These are phyloP conservation scores for Xerocomellus chrysenteron DNA, from an alignment of 768 basidiomycete species.

Conservation along the genomic window DNA sequence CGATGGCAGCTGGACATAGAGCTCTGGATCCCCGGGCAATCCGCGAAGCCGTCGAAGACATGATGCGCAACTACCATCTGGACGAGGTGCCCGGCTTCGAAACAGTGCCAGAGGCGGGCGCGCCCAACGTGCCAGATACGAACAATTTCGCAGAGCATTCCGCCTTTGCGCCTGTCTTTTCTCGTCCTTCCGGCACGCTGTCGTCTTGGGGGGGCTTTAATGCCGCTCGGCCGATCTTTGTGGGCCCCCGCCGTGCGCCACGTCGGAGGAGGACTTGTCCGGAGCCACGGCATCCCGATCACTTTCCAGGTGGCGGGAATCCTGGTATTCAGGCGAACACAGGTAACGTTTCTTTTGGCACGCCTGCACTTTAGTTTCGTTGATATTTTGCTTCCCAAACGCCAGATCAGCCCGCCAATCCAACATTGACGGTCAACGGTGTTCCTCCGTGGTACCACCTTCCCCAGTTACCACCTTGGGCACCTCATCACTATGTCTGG, in stretches of 20 bases:
- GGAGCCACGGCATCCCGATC: conserved; percentile 10
- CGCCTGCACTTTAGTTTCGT: not conserved
- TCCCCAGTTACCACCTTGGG: conserved; percentile 12
- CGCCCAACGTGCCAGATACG: conserved; percentile 4
- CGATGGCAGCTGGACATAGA: conserved; percentile 6
- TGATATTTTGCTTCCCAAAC: conserved; percentile 5
- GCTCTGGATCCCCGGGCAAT: conserved; percentile 12
- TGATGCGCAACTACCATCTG: conserved; percentile 23
- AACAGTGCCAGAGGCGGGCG: not conserved
- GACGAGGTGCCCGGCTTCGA: conserved; percentile 22
- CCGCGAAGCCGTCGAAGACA: conserved; percentile 22
- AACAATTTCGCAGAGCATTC: conserved; percentile 15
- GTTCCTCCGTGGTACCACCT: conserved; percentile 1
- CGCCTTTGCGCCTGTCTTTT: conserved; percentile 23
- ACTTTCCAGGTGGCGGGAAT: conserved; percentile 20
- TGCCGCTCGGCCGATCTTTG: conserved; percentile 11
- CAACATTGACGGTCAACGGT: not conserved
- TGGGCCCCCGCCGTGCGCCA: conserved; percentile 5
- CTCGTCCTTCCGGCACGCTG: not conserved
- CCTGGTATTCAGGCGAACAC: conserved; percentile 16
- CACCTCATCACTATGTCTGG: conserved; percentile 26
- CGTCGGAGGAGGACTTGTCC: conserved; percentile 7
- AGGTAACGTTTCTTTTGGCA: conserved; percentile 13
- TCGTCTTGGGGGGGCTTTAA: conserved; percentile 1
- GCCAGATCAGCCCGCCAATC: conserved; percentile 6